Evolutionary conservation across 805 yeast species (phyloP).

Genomic region (Kodamaea leandrae): DNA sequence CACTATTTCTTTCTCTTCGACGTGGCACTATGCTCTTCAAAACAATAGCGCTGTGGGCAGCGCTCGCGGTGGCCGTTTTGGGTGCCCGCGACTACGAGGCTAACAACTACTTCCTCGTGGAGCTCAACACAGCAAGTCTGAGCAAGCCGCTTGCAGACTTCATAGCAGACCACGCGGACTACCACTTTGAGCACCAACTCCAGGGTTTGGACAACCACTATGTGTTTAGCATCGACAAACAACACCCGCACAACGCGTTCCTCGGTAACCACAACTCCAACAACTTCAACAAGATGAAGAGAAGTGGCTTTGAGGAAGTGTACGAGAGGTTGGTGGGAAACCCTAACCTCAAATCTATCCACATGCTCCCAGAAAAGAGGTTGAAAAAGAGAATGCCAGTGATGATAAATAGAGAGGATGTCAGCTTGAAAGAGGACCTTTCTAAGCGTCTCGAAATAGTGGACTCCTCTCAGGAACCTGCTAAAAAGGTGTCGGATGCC

Average conservation of each 20-base stretch:
- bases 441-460: conserved; percentile 16
- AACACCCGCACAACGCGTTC: conserved; percentile 29
- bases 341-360: conserved; percentile 45
- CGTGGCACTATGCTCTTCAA: conserved; percentile 3
- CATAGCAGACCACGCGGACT: conserved; percentile 34
- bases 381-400: conserved; percentile 62
- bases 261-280: conserved; percentile 38
- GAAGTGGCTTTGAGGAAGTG: conserved; percentile 26
- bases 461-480: conserved; percentile 52
- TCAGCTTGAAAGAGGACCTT: not conserved
- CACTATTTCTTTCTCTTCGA: too few relatives aligned
- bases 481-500: conserved; percentile 46
- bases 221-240: conserved; percentile 58
- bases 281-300: conserved; percentile 19
- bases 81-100: conserved; percentile 43
- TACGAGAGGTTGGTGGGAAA: conserved; percentile 24
- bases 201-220: conserved; percentile 60
- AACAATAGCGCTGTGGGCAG: conserved; percentile 2
- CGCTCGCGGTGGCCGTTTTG: not conserved
- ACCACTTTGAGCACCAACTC: conserved; percentile 59
- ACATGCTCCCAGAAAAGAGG: conserved; percentile 50
- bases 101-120: conserved; percentile 63
- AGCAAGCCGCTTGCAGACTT: conserved; percentile 34
- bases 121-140: conserved; percentile 36
- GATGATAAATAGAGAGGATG: conserved; percentile 24